Conservation (phyloP, 2,329 filamentous ascomycete species). For the Leptographium radiaticola region DNA sequence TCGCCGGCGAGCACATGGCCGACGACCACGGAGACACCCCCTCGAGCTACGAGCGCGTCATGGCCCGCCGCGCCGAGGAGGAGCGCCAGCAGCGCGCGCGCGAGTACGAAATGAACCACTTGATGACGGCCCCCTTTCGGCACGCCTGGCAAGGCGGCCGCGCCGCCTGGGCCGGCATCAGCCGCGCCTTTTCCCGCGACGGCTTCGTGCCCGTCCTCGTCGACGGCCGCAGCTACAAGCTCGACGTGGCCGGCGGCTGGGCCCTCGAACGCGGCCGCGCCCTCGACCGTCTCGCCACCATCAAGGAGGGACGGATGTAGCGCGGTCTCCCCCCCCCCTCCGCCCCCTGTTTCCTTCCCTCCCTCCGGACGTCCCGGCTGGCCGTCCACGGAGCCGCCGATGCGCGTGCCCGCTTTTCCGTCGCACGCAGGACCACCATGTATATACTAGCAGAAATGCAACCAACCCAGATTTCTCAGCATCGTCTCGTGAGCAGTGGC, state of each 20-base stretch:
- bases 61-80: constrained; percentile 22
- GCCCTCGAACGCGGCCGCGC: constrained; percentile 45
- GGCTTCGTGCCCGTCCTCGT: constrained; percentile 40
- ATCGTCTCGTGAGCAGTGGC: too few relatives aligned
- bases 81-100: constrained; percentile 23
- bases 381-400: too few relatives aligned
- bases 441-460: too few relatives aligned
- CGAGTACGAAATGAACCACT: constrained; percentile 40
- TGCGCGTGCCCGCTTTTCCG: too few relatives aligned
- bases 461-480: too few relatives aligned
- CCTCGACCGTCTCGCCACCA: constrained; percentile 38
- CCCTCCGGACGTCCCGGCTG: too few relatives aligned
- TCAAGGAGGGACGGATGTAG: constrained; percentile 1
- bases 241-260: constrained; percentile 44
- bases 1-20: constrained; percentile 3
- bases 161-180: constrained; percentile 30
- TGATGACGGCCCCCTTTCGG: constrained; percentile 45
- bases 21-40: background rate
- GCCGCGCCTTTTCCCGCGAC: constrained; percentile 39
- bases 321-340: too few relatives aligned
- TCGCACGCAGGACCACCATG: too few relatives aligned
- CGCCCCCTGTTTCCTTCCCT: too few relatives aligned
- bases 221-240: constrained; percentile 35
- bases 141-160: constrained; percentile 29
- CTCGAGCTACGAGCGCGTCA: constrained; percentile 13